These are phyloP conservation scores for Coniferiporia sulphurascens DNA, from an alignment of 1,284 basidiomycete genomes.

Conservation along the genomic window DNA sequence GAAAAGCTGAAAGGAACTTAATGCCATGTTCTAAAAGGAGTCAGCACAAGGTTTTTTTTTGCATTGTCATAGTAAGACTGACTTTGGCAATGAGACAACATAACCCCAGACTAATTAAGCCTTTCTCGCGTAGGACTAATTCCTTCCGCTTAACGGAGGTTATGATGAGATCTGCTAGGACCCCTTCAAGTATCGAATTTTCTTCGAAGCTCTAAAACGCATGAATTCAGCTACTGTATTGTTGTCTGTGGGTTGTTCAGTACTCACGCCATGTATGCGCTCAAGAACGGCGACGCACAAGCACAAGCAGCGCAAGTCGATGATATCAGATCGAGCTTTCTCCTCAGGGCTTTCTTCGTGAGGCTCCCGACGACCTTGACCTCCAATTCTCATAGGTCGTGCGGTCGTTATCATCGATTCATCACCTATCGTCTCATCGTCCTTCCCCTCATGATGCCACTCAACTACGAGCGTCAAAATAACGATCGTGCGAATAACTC, in stretches of 20 bases:
- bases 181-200: conserved; percentile 56
- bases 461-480: background rate
- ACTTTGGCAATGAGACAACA: conserved; percentile 39
- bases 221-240: background rate
- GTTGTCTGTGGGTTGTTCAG: background rate
- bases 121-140: conserved; percentile 47
- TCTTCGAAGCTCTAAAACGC: conserved; percentile 41
- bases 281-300: conserved; percentile 90
- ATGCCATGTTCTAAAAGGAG: conserved; percentile 69
- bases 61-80: background rate
- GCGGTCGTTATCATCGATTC: conserved; percentile 4
- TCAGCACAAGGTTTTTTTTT: background rate
- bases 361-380: conserved; percentile 13
- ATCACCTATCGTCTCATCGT: conserved; percentile 25
- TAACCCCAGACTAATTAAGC: conserved; percentile 51
- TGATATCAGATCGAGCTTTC: conserved; percentile 53
- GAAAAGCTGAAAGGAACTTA: conserved; percentile 89
- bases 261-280: conserved; percentile 78
- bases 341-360: conserved; percentile 56
- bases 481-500: conserved; percentile 7
- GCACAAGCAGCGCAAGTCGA: conserved; percentile 75
- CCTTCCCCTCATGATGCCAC: conserved; percentile 20
- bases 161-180: conserved; percentile 55
- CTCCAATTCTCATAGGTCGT: background rate
- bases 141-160: conserved; percentile 55